Conservation (phyloP, 2,329 filamentous ascomycete species). For the Neopestalotiopsis sp. region DNA sequence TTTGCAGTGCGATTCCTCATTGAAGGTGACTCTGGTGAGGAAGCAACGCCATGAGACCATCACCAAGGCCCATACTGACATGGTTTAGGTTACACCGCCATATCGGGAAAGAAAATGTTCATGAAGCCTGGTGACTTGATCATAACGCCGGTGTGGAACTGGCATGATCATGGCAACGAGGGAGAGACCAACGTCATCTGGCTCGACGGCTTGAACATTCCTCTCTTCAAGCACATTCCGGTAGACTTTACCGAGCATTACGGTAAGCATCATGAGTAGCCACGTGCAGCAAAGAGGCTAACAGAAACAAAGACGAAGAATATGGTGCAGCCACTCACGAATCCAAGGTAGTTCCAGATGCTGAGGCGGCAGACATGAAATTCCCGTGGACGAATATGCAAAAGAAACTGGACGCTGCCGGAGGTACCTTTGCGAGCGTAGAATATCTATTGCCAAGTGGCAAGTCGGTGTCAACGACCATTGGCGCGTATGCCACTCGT, state of each 20-base stretch:
- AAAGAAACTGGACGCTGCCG: constrained; percentile 40
- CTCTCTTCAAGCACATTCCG: constrained; percentile 53
- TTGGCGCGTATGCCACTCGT: constrained; percentile 54
- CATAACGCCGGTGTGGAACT: constrained; percentile 60
- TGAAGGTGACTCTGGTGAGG: constrained; percentile 58
- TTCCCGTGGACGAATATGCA: constrained; percentile 57
- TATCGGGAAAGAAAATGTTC: constrained; percentile 53
- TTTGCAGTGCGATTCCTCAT: constrained; percentile 63
- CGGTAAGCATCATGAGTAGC: not conserved
- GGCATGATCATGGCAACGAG: constrained; percentile 62
- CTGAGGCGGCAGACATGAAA: constrained; percentile 44
- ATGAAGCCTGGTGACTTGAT: constrained; percentile 60
- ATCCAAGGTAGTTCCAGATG: constrained; percentile 37
- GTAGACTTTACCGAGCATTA: constrained; percentile 60
- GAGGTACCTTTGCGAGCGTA: constrained; percentile 34
- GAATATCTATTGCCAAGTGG: constrained; percentile 41
- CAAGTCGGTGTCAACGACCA: constrained; percentile 45
- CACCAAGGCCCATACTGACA: not conserved
- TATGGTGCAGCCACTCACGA: constrained; percentile 44
- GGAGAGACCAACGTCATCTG: constrained; percentile 59
- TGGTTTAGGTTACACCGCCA: constrained; percentile 56
- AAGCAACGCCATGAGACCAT: constrained; percentile 53
- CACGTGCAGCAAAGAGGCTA: not conserved
- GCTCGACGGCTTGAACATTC: constrained; percentile 61
- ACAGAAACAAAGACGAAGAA: not conserved